Base-by-base conservation (phyloP, 2,329 filamentous ascomycete genomes). In the Cercospora zeae-maydis region DNA sequence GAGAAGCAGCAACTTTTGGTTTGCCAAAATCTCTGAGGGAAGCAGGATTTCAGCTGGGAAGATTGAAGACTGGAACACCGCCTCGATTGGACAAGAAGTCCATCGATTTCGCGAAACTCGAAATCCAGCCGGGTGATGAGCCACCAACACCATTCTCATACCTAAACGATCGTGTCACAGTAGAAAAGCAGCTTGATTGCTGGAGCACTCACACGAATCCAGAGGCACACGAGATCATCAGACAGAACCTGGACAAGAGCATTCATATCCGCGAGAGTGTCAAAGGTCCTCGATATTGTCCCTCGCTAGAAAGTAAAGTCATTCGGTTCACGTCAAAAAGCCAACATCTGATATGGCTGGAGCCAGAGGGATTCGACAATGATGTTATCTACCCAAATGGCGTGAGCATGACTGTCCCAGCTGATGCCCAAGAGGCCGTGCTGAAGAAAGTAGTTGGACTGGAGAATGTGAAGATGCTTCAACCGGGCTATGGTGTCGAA, bases 251-350 rank as follows among this genome's bases (percentile, higher is more conserved):
- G n/a, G 90, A 96, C 74, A 96, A 96, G 74, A 96, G 92, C 0
- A 90, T 99, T 36, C 95, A 99, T 74, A 98, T 99, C 66, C 87
- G 95, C 24, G 95, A 99, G 76, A 93, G 92, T 0, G 91, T 99
- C 58, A 95, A 92, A 72, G 95, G 95, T 0, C 95, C 95, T 0
- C 85, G 95, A 64, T 99, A 99, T 74, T 99, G 95, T 72, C 95
- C 95, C 2, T 98, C 93, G 0, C 80, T 99, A 3, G 95, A 99
- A 77, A 92, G 92, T 14, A 99, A 99, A 76, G 84, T 99, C 55
- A 88, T 97, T 49, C 87, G 91, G 8, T 99, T 99, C 74, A 82
- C 86, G 3, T 84, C 95, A 66, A 95, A 92, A 74, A 80, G 87
- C 19, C 83, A 83, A 5, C 95, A 99, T 72, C 91, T 96, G 67